phyloP scores from a whole-genome alignment of 208 protist genomes.

The Trypanosoma melophagium region DNA sequence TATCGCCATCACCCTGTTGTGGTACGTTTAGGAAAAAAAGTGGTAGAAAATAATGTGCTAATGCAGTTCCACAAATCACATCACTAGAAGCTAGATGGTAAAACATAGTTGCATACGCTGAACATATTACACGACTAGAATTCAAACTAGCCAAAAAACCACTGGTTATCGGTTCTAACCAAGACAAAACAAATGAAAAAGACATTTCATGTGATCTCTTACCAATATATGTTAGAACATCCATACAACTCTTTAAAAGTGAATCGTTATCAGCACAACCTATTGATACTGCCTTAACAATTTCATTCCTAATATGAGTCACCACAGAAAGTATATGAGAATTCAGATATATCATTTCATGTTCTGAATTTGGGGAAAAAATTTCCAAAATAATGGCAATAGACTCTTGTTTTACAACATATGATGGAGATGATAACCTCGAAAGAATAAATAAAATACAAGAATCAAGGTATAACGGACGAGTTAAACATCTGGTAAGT shows the following conservation, averaged over 20 bases:
- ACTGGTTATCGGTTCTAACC: slow-evolving; percentile 32
- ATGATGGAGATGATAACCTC: slow-evolving; percentile 68
- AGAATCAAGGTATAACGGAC: slow-evolving; percentile 40
- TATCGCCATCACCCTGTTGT: slow-evolving; percentile 2
- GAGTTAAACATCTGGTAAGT: slow-evolving; percentile 49
- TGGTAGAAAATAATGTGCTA: slow-evolving; percentile 18
- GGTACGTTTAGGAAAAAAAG: slow-evolving; percentile 15
- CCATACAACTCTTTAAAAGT: slow-evolving; percentile 36
- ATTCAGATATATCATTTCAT: slow-evolving; percentile 17
- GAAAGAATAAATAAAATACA: slow-evolving; percentile 72
- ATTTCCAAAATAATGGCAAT: slow-evolving; percentile 28
- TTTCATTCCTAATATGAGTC: slow-evolving; percentile 59
- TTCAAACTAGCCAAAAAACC: slow-evolving; percentile 27
- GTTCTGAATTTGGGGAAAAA: slow-evolving; percentile 19
- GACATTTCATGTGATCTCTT: slow-evolving; percentile 16
- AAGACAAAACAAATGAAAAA: slow-evolving; percentile 10
- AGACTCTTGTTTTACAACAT: slow-evolving; percentile 63
- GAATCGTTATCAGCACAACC: slow-evolving; percentile 27
- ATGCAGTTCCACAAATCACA: slow-evolving; percentile 17
- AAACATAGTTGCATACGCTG: slow-evolving; percentile 74
- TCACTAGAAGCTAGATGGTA: slow-evolving; percentile 39
- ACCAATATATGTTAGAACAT: slow-evolving; percentile 26
- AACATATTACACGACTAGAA: slow-evolving; percentile 28
- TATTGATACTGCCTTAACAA: slow-evolving; percentile 53
- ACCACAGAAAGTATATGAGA: slow-evolving; percentile 30